Evolutionary conservation across 192 early-diverging fungal species (phyloP).

Genomic region (Coemansia sp.): DNA sequence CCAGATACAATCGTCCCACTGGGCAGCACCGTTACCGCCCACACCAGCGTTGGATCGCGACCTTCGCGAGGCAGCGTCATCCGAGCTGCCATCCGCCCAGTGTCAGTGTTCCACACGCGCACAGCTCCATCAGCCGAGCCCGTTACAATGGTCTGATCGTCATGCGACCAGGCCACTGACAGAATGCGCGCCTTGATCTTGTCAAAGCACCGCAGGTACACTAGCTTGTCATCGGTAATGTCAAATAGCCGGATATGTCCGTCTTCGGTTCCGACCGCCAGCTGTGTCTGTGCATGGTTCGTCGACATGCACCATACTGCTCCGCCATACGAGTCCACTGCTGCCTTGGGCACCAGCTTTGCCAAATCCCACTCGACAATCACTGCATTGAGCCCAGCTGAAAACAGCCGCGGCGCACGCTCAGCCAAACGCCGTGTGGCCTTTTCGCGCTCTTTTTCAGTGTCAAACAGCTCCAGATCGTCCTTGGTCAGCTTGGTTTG

Average conservation of each 20-base stretch:
- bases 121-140: slow-evolving; percentile 84
- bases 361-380: slow-evolving; percentile 87
- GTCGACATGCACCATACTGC: slow-evolving; percentile 91
- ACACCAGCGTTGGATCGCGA: slow-evolving; percentile 83
- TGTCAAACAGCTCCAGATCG: slow-evolving; percentile 68
- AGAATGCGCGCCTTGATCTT: slow-evolving; percentile 67
- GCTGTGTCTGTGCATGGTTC: slow-evolving; percentile 68
- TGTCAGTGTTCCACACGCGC: slow-evolving; percentile 65
- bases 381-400: slow-evolving; percentile 79
- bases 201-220: slow-evolving; percentile 69
- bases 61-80: slow-evolving; percentile 76
- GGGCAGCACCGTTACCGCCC: slow-evolving; percentile 70
- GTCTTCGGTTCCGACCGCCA: slow-evolving; percentile 94
- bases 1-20: slow-evolving; percentile 82
- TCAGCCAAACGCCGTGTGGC: slow-evolving; percentile 51
- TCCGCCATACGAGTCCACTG: slow-evolving; percentile 82
- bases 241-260: slow-evolving; percentile 86
- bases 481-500: slow-evolving; percentile 63
- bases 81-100: slow-evolving; percentile 57
- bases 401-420: slow-evolving; percentile 75
- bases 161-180: slow-evolving; percentile 81
- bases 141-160: slow-evolving; percentile 69
- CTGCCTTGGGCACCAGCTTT: slow-evolving; percentile 63
- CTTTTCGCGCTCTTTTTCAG: slow-evolving; percentile 60
- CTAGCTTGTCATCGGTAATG: slow-evolving; percentile 70